Evolutionary conservation across 371 early-diverging fungal genomes (phyloP).

Genomic region (Batkoa obscura): DNA sequence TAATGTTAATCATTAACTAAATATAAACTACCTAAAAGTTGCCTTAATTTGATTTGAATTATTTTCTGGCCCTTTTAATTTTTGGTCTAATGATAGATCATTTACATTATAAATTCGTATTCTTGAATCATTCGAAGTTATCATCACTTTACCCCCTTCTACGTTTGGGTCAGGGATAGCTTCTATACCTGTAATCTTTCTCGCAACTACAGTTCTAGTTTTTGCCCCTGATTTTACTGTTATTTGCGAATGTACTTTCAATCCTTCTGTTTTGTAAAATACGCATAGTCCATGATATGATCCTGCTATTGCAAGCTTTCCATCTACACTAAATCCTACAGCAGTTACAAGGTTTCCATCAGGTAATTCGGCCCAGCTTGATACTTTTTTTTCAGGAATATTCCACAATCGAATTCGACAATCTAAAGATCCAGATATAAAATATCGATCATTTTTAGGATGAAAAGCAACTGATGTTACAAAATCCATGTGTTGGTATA

Average conservation of each 20-base stretch:
- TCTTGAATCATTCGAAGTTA: constrained; percentile 65
- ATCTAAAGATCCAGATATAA: constrained; percentile 65
- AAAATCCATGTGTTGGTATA: constrained; percentile 53
- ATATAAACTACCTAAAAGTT: constrained; percentile 27
- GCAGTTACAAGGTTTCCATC: constrained; percentile 50
- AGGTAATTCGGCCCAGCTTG: constrained; percentile 48
- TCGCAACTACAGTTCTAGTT: constrained; percentile 27
- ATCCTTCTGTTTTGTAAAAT: constrained; percentile 53
- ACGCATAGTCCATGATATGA: constrained; percentile 53
- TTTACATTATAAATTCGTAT: constrained; percentile 52
- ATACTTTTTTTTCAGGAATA: constrained; percentile 54
- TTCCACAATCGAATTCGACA: constrained; percentile 64
- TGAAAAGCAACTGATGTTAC: constrained; percentile 68
- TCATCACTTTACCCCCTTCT: constrained; percentile 26
- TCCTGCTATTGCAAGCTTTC: constrained; percentile 51
- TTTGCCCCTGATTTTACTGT: constrained; percentile 29
- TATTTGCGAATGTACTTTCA: constrained; percentile 64
- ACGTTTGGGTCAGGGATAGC: constrained; percentile 24
- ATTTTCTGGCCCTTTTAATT: constrained; percentile 60
- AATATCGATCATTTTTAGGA: constrained; percentile 64
- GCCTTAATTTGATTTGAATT: constrained; percentile 45
- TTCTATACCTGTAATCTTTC: constrained; percentile 58
- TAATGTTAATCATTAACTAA: constrained; percentile 13
- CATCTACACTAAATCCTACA: constrained; percentile 50
- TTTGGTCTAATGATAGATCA: constrained; percentile 46